These are phyloP conservation scores for Penicillium hesseltinei DNA, from an alignment of 2,329 filamentous ascomycete genomes.

Conservation along the genomic window DNA sequence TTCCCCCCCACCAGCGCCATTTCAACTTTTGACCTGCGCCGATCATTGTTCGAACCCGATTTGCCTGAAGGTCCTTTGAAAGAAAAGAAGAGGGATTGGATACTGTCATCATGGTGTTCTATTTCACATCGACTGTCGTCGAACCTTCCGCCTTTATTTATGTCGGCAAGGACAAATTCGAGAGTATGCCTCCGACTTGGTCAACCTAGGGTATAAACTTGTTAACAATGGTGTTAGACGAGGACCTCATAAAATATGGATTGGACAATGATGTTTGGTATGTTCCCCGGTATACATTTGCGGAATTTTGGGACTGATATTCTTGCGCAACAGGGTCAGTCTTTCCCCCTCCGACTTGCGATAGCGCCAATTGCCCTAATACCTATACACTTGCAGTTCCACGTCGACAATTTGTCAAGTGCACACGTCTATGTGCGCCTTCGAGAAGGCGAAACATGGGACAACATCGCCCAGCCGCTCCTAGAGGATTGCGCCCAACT, in stretches of 20 bases:
- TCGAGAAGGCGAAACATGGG: slow-evolving; percentile 76
- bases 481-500: slow-evolving; percentile 90
- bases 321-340: slow-evolving; percentile 32
- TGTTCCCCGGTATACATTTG: background rate
- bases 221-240: slow-evolving; percentile 58
- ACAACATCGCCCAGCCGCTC: slow-evolving; percentile 70
- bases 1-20: background rate
- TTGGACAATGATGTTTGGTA: slow-evolving; percentile 96
- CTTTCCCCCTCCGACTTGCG: background rate
- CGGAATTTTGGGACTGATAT: slow-evolving; percentile 6
- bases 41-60: background rate
- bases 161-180: slow-evolving; percentile 97
- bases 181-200: slow-evolving; percentile 64
- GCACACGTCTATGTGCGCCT: slow-evolving; percentile 95
- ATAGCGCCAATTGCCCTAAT: slow-evolving; percentile 10
- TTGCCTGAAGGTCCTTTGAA: background rate
- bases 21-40: slow-evolving; percentile 1
- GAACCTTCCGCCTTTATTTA: slow-evolving; percentile 84
- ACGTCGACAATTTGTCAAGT: slow-evolving; percentile 94
- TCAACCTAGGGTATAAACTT: background rate
- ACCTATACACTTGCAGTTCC: slow-evolving; percentile 61
- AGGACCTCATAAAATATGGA: slow-evolving; percentile 87
- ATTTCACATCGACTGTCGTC: slow-evolving; percentile 85
- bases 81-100: background rate
- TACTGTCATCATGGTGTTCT: slow-evolving; percentile 73